Conservation (phyloP, 495 filamentous ascomycete genomes). For the Penicillium atrosanguineum region DNA sequence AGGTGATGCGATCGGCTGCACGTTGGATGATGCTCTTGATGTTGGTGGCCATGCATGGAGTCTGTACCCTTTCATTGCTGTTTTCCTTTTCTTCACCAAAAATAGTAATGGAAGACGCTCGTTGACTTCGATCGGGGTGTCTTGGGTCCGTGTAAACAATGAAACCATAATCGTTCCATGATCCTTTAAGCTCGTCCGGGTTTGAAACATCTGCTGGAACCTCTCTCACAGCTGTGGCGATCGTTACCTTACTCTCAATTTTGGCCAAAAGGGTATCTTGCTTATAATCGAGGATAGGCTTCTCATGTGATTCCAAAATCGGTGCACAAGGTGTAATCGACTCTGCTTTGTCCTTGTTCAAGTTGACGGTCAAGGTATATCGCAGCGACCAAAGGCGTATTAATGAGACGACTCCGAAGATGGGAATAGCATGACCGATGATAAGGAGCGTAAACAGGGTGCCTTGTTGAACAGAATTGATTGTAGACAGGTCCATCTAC, state of each 20-base stretch:
- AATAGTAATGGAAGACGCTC: conserved; percentile 21
- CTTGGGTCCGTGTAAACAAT: background rate
- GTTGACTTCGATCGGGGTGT: background rate
- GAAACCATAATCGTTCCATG: background rate
- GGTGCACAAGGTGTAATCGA: background rate
- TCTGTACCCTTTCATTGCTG: conserved; percentile 7
- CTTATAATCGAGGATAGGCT: background rate
- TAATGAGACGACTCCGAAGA: conserved; percentile 37
- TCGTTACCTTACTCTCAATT: conserved; percentile 26
- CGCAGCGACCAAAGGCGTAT: conserved; percentile 66
- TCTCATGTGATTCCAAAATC: background rate
- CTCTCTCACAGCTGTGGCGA: conserved; percentile 5
- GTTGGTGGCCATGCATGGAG: background rate
- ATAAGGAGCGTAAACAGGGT: conserved; percentile 70
- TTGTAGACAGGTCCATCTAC: conserved; percentile 56
- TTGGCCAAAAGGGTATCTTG: background rate
- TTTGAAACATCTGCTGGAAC: background rate
- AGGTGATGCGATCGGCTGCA: conserved; percentile 26
- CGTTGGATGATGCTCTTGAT: conserved; percentile 17
- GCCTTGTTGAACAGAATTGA: conserved; percentile 75
- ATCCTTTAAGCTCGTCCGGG: background rate
- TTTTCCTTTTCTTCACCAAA: conserved; percentile 9
- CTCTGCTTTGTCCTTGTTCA: conserved; percentile 31
- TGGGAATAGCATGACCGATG: conserved; percentile 58
- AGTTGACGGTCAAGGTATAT: conserved; percentile 53